These are phyloP conservation scores for Lodderomyces theae DNA, from an alignment of 1,139 yeast species.

Conservation along the genomic window DNA sequence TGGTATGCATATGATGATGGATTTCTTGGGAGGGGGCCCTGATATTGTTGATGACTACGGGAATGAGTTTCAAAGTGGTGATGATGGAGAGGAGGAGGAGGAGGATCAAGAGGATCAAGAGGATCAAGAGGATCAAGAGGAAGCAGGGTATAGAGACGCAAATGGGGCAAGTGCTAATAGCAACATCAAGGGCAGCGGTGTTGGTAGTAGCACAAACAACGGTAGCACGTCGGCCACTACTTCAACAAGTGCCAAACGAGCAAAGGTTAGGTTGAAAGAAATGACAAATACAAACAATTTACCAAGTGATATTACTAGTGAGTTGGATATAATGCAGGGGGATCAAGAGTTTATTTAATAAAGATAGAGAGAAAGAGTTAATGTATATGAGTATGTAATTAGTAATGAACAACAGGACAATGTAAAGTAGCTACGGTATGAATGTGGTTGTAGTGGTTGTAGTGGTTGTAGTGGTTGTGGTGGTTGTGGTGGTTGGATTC, in stretches of 20 bases:
- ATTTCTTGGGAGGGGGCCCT: constrained; percentile 76
- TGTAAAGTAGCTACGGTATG: too few relatives aligned
- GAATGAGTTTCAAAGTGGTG: constrained; percentile 40
- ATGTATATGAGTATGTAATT: neutral
- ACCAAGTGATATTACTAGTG: constrained; percentile 55
- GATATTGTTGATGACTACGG: constrained; percentile 44
- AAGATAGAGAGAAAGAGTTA: constrained; percentile 6
- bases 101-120: too few relatives aligned
- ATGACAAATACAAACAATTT: constrained; percentile 53
- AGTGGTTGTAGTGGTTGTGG: too few relatives aligned
- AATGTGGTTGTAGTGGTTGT: too few relatives aligned
- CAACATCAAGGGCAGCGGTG: neutral
- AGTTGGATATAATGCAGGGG: constrained; percentile 49
- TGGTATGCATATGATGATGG: constrained; percentile 89
- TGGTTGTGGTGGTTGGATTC: too few relatives aligned
- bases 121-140: too few relatives aligned
- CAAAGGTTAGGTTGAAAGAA: constrained; percentile 46
- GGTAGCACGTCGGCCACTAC: neutral
- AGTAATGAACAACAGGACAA: neutral
- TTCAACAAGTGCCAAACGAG: constrained; percentile 24
- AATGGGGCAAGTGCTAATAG: neutral
- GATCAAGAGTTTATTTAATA: constrained; percentile 20
- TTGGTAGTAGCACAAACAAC: neutral
- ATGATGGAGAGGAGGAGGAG: neutral
- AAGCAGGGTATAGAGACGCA: too few relatives aligned